Base-by-base conservation (phyloP, 176 grass and related monocot genomes). In the Tillandsia leiboldiana region DNA sequence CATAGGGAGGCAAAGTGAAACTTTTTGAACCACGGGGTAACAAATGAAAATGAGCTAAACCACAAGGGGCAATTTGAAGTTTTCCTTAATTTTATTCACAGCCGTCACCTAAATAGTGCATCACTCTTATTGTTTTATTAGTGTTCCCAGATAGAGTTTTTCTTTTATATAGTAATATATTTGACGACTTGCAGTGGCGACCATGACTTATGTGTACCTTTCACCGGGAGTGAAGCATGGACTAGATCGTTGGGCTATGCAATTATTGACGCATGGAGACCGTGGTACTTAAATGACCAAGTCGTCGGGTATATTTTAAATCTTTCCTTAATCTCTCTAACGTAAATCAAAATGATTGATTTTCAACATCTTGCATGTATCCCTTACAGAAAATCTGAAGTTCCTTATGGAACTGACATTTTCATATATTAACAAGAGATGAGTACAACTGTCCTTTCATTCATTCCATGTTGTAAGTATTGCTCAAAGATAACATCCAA, bases 201-300 rank as follows among this genome's bases (percentile, higher is more conserved):
- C 26, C 93, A 97, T 79, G 93, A 97, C 65, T 92, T 97, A 86
- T 92, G 93, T 75, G 83, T 97, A 64, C 93, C 93, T 64, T 87
- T 72, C 64, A 97, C 89, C 12, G 93, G 93, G 22, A 85, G 6
- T 22, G 61, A 90, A 90, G 89, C 79, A 83, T 97, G 93, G 93
- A 97, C 93, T 12, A 64, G 80, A 67, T 92, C 89, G 2, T 67
- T 97, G 20, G 82, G 86, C 26, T 97, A 92, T 54, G 53, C 63
- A 67, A 62, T 97, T 49, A 26, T 83, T 63, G 89, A 97, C 70
- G 81, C 80, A 1, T 97, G 93, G 93, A 54, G 89, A 53, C 77
- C 93, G 3, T 97, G 93, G 89, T 49, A 70, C 26, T 28, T 82
- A 10, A 78, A 85, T 53, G 63, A 49, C 58, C 93, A 96, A 96